Percentiles rank a stretch among this genome's conserved stretches.
These are phyloP conservation scores for Saturnispora sanitii DNA, from an alignment of 805 yeast genomes.

Conservation along the genomic window DNA sequence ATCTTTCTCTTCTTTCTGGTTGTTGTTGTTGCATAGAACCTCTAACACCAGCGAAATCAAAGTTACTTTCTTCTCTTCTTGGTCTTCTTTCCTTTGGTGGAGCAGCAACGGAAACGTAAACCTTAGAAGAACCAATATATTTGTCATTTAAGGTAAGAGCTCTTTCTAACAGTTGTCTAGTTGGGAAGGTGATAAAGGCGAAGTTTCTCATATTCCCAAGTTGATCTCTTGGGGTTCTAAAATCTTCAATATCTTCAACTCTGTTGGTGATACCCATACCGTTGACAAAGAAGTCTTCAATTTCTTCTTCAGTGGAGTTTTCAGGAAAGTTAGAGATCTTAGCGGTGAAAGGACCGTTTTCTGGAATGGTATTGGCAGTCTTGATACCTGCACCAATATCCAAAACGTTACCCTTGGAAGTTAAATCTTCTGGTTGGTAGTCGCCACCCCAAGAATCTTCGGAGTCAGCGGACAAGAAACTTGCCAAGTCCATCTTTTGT, in stretches of 20 bases:
- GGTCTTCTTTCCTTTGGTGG: constrained; percentile 36
- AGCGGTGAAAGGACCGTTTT: constrained; percentile 87
- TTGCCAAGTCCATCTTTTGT: constrained; percentile 70
- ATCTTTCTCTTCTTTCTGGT: constrained; percentile 2
- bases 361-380: constrained; percentile 45
- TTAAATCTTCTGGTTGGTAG: constrained; percentile 40
- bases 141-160: constrained; percentile 37
- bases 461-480: constrained; percentile 66
- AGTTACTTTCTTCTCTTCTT: constrained; percentile 26
- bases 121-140: constrained; percentile 39
- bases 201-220: constrained; percentile 52
- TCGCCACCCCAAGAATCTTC: constrained; percentile 76
- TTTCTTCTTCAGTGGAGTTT: constrained; percentile 57
- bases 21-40: constrained; percentile 17
- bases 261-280: constrained; percentile 39
- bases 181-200: constrained; percentile 43
- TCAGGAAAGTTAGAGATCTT: constrained; percentile 79
- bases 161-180: constrained; percentile 39
- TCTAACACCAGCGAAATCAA: constrained; percentile 52
- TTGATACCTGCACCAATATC: constrained; percentile 8
- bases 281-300: constrained; percentile 52
- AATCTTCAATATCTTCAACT: constrained; percentile 42
- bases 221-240: constrained; percentile 65
- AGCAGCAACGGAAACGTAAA: constrained; percentile 49
- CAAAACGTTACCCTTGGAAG: constrained; percentile 7